These are phyloP conservation scores for Exophiala mesophila DNA, from an alignment of 2,329 filamentous ascomycete genomes.

Conservation along the genomic window DNA sequence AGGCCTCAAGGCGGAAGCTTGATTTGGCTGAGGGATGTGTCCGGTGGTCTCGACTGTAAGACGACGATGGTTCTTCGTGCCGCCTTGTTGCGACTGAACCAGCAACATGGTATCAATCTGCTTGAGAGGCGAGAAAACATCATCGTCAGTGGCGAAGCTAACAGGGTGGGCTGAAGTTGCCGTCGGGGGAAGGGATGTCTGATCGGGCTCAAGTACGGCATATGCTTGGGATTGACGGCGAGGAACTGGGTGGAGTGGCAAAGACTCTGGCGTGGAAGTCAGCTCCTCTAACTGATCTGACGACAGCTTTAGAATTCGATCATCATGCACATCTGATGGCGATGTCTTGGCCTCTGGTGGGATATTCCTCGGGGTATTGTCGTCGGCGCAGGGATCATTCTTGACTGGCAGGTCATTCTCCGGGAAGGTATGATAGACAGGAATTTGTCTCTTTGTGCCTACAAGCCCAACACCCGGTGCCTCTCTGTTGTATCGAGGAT, in stretches of 20 bases:
- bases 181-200: neutral
- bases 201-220: slow-evolving; percentile 5
- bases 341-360: too few species aligned
- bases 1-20: slow-evolving; percentile 10
- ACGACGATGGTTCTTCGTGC: slow-evolving; percentile 14
- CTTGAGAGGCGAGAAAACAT: slow-evolving; percentile 13
- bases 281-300: slow-evolving; percentile 52
- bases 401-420: too few species aligned
- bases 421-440: too few species aligned
- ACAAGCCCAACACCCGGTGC: too few species aligned
- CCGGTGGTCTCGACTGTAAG: slow-evolving; percentile 20
- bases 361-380: too few species aligned
- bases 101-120: slow-evolving; percentile 24
- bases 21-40: slow-evolving; percentile 5
- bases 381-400: too few species aligned
- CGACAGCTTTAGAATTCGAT: slow-evolving; percentile 49
- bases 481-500: neutral
- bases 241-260: slow-evolving; percentile 44
- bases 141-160: slow-evolving; percentile 8
- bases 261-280: slow-evolving; percentile 49
- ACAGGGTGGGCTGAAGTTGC: neutral
- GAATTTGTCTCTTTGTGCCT: too few species aligned
- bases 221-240: slow-evolving; percentile 28
- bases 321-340: too few species aligned
- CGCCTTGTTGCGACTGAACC: slow-evolving; percentile 26